Evolutionary conservation across 1,139 yeast genomes (phyloP), one percentile per base, ranked within the genome.

Genomic region (Candida freyschussii): DNA sequence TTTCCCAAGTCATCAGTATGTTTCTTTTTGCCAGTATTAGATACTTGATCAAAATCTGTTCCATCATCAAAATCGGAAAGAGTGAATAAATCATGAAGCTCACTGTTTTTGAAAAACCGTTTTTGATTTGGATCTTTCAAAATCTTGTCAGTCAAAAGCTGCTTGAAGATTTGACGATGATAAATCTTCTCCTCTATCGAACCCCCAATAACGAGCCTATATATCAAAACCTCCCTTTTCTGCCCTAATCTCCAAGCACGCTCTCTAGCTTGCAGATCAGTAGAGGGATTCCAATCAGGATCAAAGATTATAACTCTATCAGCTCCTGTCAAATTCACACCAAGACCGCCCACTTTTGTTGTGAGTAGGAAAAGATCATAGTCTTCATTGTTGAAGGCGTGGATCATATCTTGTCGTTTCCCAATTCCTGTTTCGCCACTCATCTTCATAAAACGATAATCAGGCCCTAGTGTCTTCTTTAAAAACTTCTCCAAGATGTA

Each of bases 241-340:
- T 91, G 98, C 0, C 98, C 98, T 41, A 91, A 68, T 46, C 98
- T 67, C 98, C 98, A 91, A 0, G 97, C 97, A 32, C 98, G 62
- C 57, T 91, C 98, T 43, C 98, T 65, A 0, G 98, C 98, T 57
- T 91, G 98, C 43, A 91, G 72, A 62, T 91, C 98, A 0, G 97
- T 91, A 1, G 96, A 86, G 0, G 98, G 98, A 52, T 91, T 91
- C 98, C 98, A 91, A 56, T 91, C 98, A 0, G 98, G 98, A 52
- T 91, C 98, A 55, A 71, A 91, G 13, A 91, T 91, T 13, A 91
- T 86, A 6, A 91, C 96, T 33, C 98, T 63, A 48, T 87, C 91
- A 0, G 98, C 98, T 5, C 97, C 97, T 0, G 96, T 91, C 30
- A 91, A 59, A 56, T 91, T 91, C 2, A 91, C 85, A 15, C 98